A percentile compares a stretch with the other conserved stretches of the same genome.
phyloP scores from a whole-genome alignment of 2,329 filamentous ascomycete genomes.

The Byssothecium circinans region DNA sequence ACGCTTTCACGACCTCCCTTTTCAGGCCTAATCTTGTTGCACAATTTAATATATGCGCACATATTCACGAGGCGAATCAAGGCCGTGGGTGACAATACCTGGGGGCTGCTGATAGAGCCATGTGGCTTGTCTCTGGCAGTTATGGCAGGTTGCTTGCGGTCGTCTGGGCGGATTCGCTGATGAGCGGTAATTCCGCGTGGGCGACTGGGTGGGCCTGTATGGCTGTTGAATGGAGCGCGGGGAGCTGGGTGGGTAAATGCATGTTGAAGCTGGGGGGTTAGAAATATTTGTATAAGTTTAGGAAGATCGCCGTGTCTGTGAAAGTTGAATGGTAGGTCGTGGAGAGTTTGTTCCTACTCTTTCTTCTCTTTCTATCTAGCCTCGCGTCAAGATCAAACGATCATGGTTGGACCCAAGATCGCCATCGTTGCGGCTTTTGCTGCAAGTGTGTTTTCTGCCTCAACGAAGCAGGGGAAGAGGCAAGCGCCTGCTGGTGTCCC shows the following conservation, averaged over 20 bases:
- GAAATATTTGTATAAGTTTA: not conserved
- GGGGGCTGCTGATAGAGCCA: not conserved
- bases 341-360: not conserved
- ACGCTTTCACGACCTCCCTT: not conserved
- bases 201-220: not conserved
- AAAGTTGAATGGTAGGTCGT: not conserved
- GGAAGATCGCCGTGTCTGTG: not conserved
- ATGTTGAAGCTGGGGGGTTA: not conserved
- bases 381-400: not conserved
- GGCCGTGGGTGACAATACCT: not conserved
- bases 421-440: conserved; percentile 15
- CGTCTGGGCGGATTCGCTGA: not conserved
- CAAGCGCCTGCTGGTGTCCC: conserved; percentile 34
- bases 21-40: not conserved
- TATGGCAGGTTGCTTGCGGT: not conserved
- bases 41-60: not conserved
- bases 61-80: not conserved
- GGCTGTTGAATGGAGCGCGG: not conserved
- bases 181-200: not conserved
- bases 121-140: not conserved
- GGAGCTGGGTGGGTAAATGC: not conserved
- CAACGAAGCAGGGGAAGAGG: conserved; percentile 17
- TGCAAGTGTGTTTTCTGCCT: conserved; percentile 16
- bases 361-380: not conserved
- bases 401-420: conserved; percentile 2